Conservation (phyloP, 1,284 basidiomycete genomes). For the Rhodotorula sp. region DNA sequence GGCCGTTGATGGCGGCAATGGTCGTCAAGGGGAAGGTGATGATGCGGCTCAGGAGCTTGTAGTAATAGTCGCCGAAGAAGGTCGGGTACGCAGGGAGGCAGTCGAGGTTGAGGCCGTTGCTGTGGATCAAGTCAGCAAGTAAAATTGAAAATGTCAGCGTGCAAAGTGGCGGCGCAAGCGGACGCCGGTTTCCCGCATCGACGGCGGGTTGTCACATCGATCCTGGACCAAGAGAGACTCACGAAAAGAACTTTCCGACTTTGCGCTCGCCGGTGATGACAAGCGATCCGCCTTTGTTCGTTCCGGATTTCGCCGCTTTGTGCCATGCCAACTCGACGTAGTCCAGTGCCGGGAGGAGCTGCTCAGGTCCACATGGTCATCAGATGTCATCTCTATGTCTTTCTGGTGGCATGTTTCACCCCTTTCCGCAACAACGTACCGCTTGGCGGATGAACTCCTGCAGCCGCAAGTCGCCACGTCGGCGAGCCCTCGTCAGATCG, state of each 20-base stretch:
- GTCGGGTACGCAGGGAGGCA: slow-evolving; percentile 23
- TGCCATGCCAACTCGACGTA: slow-evolving; percentile 34
- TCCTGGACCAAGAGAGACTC: not conserved
- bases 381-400: too few species aligned
- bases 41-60: slow-evolving; percentile 35
- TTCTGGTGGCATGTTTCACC: too few species aligned
- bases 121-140: not conserved
- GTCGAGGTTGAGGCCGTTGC: slow-evolving; percentile 37
- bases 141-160: too few species aligned
- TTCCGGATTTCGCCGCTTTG: slow-evolving; percentile 9
- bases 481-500: not conserved
- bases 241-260: slow-evolving; percentile 41
- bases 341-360: slow-evolving; percentile 39
- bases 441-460: slow-evolving; percentile 32
- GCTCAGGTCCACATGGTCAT: not conserved
- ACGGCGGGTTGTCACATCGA: too few species aligned
- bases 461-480: not conserved
- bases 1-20: slow-evolving; percentile 46
- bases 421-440: slow-evolving; percentile 4
- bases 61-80: slow-evolving; percentile 40
- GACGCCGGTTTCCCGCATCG: too few species aligned
- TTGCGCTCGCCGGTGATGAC: slow-evolving; percentile 34
- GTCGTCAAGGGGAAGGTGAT: slow-evolving; percentile 46
- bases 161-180: too few species aligned
- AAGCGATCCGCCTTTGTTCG: slow-evolving; percentile 28